Percentiles rank a stretch among this genome's conserved stretches.
Evolutionary conservation across 495 filamentous ascomycete species (phyloP).

Genomic region (Stereocaulon alpinum): DNA sequence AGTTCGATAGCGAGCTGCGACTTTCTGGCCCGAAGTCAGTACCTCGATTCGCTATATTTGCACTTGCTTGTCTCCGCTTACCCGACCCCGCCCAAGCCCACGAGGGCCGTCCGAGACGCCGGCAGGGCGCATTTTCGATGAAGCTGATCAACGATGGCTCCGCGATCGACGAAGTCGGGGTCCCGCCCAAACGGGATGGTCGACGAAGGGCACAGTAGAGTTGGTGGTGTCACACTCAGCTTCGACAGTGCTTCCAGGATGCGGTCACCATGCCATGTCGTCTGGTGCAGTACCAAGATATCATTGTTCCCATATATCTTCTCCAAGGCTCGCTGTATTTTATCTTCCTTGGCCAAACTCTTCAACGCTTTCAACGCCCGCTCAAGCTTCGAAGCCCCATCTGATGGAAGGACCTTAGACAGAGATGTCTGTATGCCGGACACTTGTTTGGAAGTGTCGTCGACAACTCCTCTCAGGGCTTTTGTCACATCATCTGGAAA

Average conservation of each 20-base stretch:
- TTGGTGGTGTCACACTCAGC: not conserved
- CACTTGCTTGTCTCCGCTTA: conserved; percentile 11
- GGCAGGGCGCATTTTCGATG: conserved; percentile 20
- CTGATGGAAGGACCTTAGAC: conserved; percentile 3
- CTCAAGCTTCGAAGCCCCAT: conserved; percentile 3
- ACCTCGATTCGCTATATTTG: conserved; percentile 1
- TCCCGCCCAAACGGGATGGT: conserved; percentile 29
- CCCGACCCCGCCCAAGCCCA: conserved; percentile 18
- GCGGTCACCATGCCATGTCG: conserved; percentile 2
- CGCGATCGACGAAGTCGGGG: conserved; percentile 29
- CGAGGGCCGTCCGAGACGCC: conserved; percentile 17
- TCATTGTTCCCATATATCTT: conserved; percentile 8
- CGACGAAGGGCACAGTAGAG: conserved; percentile 15
- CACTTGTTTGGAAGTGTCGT: conserved; percentile 5
- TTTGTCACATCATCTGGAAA: not conserved
- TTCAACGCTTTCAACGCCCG: conserved; percentile 5
- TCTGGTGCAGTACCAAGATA: conserved; percentile 1
- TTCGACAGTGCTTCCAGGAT: conserved; percentile 2
- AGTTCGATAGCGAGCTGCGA: conserved; percentile 31
- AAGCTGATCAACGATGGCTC: conserved; percentile 23
- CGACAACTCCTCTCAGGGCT: conserved; percentile 1
- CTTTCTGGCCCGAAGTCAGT: conserved; percentile 6
- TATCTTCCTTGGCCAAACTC: conserved; percentile 9
- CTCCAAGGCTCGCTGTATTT: conserved; percentile 4
- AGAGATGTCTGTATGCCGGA: conserved; percentile 5